Percentiles rank a stretch among this genome's conserved stretches.
Evolutionary conservation across 805 yeast genomes (phyloP).

Genomic region (Wickerhamiella azymoides): DNA sequence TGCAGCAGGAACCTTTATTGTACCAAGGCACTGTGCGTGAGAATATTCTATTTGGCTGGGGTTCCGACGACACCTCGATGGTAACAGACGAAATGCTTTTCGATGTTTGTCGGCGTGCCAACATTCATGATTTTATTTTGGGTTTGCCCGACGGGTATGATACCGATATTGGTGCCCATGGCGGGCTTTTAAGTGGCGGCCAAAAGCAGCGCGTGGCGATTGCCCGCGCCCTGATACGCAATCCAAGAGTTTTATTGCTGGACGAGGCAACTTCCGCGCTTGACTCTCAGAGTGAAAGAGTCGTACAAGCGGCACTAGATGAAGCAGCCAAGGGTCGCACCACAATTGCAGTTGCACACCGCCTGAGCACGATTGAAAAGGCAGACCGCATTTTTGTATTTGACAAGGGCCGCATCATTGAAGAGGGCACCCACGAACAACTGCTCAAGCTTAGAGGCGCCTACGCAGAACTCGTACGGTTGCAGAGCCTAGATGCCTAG

Average conservation of each 20-base stretch:
- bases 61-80: conserved; percentile 16
- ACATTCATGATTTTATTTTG: conserved; percentile 42
- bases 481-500: conserved; percentile 26
- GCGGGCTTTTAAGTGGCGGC: conserved; percentile 54
- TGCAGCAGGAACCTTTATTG: conserved; percentile 48
- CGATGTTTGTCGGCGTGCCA: conserved; percentile 38
- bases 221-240: conserved; percentile 57
- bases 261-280: conserved; percentile 62
- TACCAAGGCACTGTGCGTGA: conserved; percentile 42
- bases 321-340: conserved; percentile 61
- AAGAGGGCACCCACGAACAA: conserved; percentile 40
- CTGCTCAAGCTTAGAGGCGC: conserved; percentile 29
- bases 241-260: conserved; percentile 47
- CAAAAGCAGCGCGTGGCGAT: conserved; percentile 67
- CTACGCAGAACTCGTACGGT: conserved; percentile 29
- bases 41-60: conserved; percentile 39
- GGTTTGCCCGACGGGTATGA: conserved; percentile 48
- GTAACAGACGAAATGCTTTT: conserved; percentile 31
- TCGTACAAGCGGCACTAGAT: conserved; percentile 58
- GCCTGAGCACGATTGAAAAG: conserved; percentile 53
- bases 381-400: conserved; percentile 51
- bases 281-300: conserved; percentile 58
- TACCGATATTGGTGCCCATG: conserved; percentile 42
- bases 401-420: conserved; percentile 48
- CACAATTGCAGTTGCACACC: conserved; percentile 73